Percentiles rank a stretch among this genome's conserved stretches.
Evolutionary conservation across 768 basidiomycete species (phyloP).

Genomic region (Pleurotus ostreatus): DNA sequence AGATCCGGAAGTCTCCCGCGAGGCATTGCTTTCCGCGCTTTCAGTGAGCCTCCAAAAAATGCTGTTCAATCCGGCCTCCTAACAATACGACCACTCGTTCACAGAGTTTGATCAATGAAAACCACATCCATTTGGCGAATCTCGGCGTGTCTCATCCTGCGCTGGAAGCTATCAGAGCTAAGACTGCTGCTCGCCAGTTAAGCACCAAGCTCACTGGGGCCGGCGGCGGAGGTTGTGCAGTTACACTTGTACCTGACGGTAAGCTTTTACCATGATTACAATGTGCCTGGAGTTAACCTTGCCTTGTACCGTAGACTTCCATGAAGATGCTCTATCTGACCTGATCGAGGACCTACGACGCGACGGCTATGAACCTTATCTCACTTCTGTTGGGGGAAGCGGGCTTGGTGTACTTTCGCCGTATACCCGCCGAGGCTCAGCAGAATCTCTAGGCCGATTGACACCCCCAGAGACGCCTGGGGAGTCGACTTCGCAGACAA

Average conservation of each 20-base stretch:
- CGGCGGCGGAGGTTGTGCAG: conserved; percentile 97
- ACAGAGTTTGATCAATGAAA: conserved; percentile 82
- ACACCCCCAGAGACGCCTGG: conserved; percentile 49
- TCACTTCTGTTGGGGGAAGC: conserved; percentile 90
- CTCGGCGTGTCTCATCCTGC: conserved; percentile 91
- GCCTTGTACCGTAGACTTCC: conserved; percentile 56
- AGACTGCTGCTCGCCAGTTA: conserved; percentile 60
- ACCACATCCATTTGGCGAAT: conserved; percentile 78
- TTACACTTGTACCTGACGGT: conserved; percentile 95
- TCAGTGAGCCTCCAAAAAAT: conserved; percentile 48
- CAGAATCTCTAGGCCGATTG: conserved; percentile 31
- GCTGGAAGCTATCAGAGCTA: conserved; percentile 76
- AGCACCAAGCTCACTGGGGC: conserved; percentile 97
- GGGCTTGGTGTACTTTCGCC: conserved; percentile 85
- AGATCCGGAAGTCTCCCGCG: conserved; percentile 68
- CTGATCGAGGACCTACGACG: conserved; percentile 59
- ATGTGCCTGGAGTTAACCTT: neutral
- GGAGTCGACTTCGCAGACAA: conserved; percentile 7
- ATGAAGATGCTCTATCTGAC: conserved; percentile 48
- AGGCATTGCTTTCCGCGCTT: conserved; percentile 58
- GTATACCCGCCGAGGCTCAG: conserved; percentile 22
- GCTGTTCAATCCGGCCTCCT: neutral
- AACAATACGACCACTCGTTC: conserved; percentile 14
- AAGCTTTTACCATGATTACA: conserved; percentile 20
- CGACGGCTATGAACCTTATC: conserved; percentile 76